Evolutionary conservation across 176 grass and related monocot species (phyloP).

Genomic region (Dendrocalamus sinicus): DNA sequence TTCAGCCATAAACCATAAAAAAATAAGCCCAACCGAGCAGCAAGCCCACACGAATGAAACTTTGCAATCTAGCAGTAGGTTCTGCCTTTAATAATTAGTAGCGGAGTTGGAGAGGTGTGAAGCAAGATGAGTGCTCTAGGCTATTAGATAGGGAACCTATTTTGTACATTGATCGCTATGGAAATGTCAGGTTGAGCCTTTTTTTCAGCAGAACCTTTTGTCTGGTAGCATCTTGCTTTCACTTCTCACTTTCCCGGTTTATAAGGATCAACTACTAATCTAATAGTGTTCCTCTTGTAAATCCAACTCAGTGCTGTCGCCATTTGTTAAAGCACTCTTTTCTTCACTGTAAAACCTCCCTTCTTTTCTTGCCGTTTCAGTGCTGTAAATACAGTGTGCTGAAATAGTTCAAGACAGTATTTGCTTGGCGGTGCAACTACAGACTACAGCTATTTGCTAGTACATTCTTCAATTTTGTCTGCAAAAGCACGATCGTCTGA

Average conservation of each 20-base stretch:
- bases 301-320: background rate
- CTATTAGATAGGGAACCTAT: conserved; percentile 44
- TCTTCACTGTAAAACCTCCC: background rate
- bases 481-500: background rate
- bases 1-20: too few relatives aligned
- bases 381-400: conserved; percentile 14
- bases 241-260: conserved; percentile 48
- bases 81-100: background rate
- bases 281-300: background rate
- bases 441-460: background rate
- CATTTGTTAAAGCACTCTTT: background rate
- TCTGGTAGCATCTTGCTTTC: conserved; percentile 53
- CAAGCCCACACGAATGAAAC: background rate
- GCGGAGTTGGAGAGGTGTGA: background rate
- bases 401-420: background rate
- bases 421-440: background rate
- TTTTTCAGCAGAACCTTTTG: conserved; percentile 36
- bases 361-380: background rate
- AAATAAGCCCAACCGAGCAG: too few relatives aligned
- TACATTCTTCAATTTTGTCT: background rate
- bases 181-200: conserved; percentile 28
- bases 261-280: conserved; percentile 40
- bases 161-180: conserved; percentile 4
- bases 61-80: conserved; percentile 4
- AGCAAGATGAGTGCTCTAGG: conserved; percentile 42